These are phyloP conservation scores for Naegleria lovaniensis DNA, from an alignment of 208 protist genomes.

Conservation along the genomic window DNA sequence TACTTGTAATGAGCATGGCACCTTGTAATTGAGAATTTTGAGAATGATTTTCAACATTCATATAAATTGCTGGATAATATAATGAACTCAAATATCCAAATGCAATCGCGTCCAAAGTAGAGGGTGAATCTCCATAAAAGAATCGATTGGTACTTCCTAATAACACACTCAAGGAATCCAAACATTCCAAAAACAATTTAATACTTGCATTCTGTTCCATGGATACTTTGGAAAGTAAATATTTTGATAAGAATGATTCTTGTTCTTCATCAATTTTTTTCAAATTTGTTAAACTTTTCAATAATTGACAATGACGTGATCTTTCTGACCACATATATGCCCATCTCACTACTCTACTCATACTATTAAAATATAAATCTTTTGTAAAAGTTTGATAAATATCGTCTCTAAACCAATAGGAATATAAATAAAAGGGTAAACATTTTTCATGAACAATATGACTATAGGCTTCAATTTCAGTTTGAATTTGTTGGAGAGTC, in stretches of 20 bases:
- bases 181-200: slow-evolving; percentile 7
- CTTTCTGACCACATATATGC: neutral
- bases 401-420: neutral
- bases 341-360: neutral
- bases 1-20: neutral
- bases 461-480: neutral
- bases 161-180: neutral
- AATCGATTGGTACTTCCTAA: neutral
- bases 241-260: neutral
- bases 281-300: neutral
- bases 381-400: neutral
- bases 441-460: neutral
- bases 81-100: neutral
- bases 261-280: neutral
- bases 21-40: too few relatives aligned
- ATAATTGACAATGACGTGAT: neutral
- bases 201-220: neutral
- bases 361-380: neutral
- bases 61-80: neutral
- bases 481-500: neutral
- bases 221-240: neutral
- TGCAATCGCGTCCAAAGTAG: neutral
- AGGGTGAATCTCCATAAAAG: neutral
- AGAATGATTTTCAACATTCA: neutral
- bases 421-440: slow-evolving; percentile 2